Evolutionary conservation across 768 basidiomycete species (phyloP).

Genomic region (Coprinopsis cinerea): DNA sequence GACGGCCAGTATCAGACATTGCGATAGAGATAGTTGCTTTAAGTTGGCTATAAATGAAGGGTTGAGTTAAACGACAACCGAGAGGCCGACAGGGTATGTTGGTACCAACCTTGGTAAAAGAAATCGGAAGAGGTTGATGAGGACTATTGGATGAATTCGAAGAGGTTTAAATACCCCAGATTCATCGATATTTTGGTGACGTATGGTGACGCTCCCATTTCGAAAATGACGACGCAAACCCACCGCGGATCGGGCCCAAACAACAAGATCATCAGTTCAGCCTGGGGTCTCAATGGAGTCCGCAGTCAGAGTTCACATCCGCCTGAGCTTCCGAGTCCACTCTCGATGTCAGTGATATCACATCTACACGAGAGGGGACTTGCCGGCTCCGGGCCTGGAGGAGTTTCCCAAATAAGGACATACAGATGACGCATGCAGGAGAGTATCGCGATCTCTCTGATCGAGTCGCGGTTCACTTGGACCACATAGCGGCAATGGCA

Average conservation of each 20-base stretch:
- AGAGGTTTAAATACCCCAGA: neutral
- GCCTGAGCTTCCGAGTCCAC: neutral
- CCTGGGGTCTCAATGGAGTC: neutral
- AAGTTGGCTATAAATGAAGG: too few relatives aligned
- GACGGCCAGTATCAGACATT: constrained; percentile 55
- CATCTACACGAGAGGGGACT: too few relatives aligned
- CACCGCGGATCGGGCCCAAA: neutral
- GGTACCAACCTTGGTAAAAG: neutral
- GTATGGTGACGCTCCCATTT: neutral
- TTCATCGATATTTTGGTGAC: neutral
- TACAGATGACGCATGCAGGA: too few relatives aligned
- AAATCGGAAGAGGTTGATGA: neutral
- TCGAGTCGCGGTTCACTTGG: neutral
- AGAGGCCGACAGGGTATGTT: too few relatives aligned
- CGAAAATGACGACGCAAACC: neutral
- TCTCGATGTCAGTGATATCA: neutral
- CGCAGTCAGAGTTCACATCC: too few relatives aligned
- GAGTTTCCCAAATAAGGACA: too few relatives aligned
- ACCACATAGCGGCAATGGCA: constrained; percentile 42
- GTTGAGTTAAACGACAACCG: too few relatives aligned
- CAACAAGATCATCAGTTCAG: too few relatives aligned
- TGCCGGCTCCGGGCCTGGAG: too few relatives aligned
- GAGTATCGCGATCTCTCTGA: neutral
- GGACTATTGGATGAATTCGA: neutral
- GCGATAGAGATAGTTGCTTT: constrained; percentile 16